Conservation (phyloP, 2,329 filamentous ascomycete species). For the Clarireedia homoeocarpa region DNA sequence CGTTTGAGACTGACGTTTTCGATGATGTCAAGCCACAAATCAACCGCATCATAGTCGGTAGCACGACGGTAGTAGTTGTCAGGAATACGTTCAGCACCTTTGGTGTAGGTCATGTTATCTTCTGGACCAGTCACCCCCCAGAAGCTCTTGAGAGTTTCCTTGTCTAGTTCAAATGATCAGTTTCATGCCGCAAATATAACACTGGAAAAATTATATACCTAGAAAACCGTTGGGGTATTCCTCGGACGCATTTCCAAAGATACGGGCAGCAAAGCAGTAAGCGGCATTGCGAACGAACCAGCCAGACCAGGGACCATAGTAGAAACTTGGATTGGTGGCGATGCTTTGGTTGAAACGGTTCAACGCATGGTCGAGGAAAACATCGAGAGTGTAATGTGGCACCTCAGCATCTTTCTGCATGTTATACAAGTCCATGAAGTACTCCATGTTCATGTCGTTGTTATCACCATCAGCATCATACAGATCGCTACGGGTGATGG, state of each 20-base stretch:
- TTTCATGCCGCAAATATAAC: slow-evolving; percentile 13
- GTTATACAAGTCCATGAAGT: neutral
- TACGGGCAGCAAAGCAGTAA: slow-evolving; percentile 7
- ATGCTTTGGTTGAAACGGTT: slow-evolving; percentile 20
- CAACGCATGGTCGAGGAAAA: neutral
- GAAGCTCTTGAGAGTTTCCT: slow-evolving; percentile 21
- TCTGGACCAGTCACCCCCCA: slow-evolving; percentile 20
- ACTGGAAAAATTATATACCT: neutral
- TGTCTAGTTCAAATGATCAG: slow-evolving; percentile 21
- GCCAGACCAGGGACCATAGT: slow-evolving; percentile 23
- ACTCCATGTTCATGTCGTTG: neutral
- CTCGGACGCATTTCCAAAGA: neutral
- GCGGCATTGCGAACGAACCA: slow-evolving; percentile 20
- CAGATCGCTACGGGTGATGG: slow-evolving; percentile 42
- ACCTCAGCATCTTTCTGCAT: neutral
- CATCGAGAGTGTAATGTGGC: neutral
- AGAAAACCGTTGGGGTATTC: neutral
- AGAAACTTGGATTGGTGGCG: slow-evolving; percentile 27
- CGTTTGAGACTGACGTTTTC: neutral
- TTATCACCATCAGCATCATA: slow-evolving; percentile 13
- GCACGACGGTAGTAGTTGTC: slow-evolving; percentile 7
- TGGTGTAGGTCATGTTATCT: slow-evolving; percentile 7
- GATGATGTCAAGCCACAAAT: neutral
- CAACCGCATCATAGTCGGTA: neutral
- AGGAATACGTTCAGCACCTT: slow-evolving; percentile 5